Evolutionary conservation across 1,284 basidiomycete genomes (phyloP), one percentile per base, ranked within the genome.

Genomic region (Volvariella surrecta): DNA sequence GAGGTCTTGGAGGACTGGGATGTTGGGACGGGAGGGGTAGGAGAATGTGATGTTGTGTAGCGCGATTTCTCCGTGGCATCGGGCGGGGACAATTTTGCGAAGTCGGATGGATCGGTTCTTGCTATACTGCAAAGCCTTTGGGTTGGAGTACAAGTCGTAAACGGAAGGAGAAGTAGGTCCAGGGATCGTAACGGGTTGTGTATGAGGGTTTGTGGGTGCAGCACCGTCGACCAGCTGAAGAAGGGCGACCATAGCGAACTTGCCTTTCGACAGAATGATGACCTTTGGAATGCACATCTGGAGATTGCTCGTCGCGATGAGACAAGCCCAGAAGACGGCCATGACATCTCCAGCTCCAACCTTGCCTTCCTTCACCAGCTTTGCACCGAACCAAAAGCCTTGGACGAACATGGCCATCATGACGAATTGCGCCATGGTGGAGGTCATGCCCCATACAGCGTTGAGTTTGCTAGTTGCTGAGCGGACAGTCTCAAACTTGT

Each of bases 321-420:
- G 69, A 58, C 90, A 92, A 0, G 94, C 90, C 91, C 94, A 98
- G 61, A 99, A 99, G 38, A 95, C 91, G 21, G 88, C 84, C 81
- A 94, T 93, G 50, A 98, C 89, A 40, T 83, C 75, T 3, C 89
- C 89, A 0, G 86, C 70, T 1, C 66, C 67, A 42, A 80, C 71
- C 46, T 73, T 77, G 3, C 86, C 86, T 15, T 81, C 71, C 18
- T 79, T 68, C 10, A 99, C 90, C 42, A 97, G 75, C 56, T 87
- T 83, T 2, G 86, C 77, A 10, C 95, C 96, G 59, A 87, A 98
- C 89, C 93, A 97, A 64, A 98, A 98, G 1, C 89, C 93, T 56
- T 93, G 87, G 8, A 98, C 90, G 64, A 98, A 98, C 79, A 96
- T 97, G 28, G 79, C 74, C 70, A 95, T 84, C 50, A 85, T 77